Evolutionary conservation across 129 eudicot genomes (phyloP).

Genomic region (Flaveria sonorensis): DNA sequence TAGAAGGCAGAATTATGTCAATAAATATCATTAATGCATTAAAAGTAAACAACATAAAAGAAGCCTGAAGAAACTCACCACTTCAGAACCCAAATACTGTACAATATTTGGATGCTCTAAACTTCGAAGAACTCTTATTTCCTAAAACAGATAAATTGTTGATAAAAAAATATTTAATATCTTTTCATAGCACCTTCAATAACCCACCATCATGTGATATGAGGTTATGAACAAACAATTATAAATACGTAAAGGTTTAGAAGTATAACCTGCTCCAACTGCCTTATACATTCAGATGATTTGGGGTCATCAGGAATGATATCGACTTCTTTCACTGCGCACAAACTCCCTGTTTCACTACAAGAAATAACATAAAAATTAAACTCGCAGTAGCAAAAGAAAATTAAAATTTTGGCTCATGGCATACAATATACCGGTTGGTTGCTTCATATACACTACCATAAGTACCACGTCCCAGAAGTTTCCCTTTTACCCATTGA

Average conservation of each 20-base stretch:
- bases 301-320: conserved; percentile 71
- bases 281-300: conserved; percentile 71
- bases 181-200: not conserved
- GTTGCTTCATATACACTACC: conserved; percentile 87
- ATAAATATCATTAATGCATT: not conserved
- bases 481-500: conserved; percentile 85
- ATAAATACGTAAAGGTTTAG: not conserved
- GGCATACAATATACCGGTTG: conserved; percentile 53
- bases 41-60: conserved; percentile 5
- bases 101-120: conserved; percentile 90
- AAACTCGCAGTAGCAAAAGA: not conserved
- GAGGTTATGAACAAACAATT: conserved; percentile 5
- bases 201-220: not conserved
- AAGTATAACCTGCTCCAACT: conserved; percentile 81
- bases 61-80: conserved; percentile 50
- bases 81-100: conserved; percentile 82
- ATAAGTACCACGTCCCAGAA: conserved; percentile 86
- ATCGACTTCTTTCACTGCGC: conserved; percentile 96
- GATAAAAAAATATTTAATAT: not conserved
- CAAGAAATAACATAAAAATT: conserved; percentile 8
- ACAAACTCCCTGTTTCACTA: conserved; percentile 84
- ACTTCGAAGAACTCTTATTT: conserved; percentile 69
- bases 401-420: not conserved
- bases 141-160: conserved; percentile 49
- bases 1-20: conserved; percentile 1